phyloP scores from a whole-genome alignment of 169 alveolate genomes.

The Eimeria tenella region DNA sequence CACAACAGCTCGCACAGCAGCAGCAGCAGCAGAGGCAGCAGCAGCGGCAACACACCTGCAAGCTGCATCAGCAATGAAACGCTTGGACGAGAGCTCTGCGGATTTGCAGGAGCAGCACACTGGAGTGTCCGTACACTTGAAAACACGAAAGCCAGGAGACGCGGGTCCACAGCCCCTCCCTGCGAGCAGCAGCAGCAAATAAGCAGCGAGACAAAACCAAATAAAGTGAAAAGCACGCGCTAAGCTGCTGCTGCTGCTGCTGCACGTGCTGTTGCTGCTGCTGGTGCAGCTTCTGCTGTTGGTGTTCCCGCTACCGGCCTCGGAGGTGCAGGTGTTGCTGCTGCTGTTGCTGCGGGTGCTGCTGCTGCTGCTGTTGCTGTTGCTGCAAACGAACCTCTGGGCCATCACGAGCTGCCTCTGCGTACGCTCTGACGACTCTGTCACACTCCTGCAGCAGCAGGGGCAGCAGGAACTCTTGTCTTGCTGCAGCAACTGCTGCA shows the following conservation, averaged over 20 bases:
- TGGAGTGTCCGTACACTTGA: conserved; percentile 48
- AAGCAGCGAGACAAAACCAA: neutral
- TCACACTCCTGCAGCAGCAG: conserved; percentile 51
- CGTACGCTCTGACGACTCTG: conserved; percentile 38
- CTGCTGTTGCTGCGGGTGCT: neutral
- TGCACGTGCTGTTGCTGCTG: neutral
- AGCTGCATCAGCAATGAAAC: conserved; percentile 23
- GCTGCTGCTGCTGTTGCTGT: neutral
- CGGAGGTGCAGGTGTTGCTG: neutral
- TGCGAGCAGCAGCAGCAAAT: conserved; percentile 3
- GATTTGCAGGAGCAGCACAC: conserved; percentile 43
- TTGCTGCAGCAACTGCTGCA: neutral
- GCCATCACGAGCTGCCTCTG: conserved; percentile 22
- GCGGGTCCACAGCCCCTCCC: conserved; percentile 10
- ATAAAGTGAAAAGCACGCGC: neutral
- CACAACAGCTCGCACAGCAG: neutral
- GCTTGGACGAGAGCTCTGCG: neutral
- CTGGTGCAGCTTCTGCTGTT: neutral
- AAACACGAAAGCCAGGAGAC: conserved; percentile 4
- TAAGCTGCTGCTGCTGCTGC: conserved; percentile 31
- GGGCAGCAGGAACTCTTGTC: conserved; percentile 16
- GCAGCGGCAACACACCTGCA: conserved; percentile 25
- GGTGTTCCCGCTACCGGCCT: neutral
- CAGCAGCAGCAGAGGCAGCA: conserved; percentile 41
- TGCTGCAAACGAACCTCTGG: conserved; percentile 10